A percentile compares a stretch with the other conserved stretches of the same genome.
phyloP scores from a whole-genome alignment of 495 filamentous ascomycete genomes.

The Haplographium delicatum region DNA sequence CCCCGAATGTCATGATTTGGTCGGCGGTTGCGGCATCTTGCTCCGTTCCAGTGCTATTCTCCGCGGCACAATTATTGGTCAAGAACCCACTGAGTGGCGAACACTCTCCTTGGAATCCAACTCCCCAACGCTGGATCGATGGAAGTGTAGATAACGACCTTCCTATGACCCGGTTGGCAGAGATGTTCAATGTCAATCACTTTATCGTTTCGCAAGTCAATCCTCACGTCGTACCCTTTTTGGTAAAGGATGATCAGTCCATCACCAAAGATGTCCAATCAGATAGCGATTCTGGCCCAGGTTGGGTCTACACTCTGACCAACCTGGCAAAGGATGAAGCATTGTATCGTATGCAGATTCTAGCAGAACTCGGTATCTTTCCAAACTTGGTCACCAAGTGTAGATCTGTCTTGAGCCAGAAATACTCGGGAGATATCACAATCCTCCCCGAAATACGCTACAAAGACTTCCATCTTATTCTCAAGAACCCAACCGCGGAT shows the following conservation, averaged over 20 bases:
- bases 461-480: slow-evolving; percentile 66
- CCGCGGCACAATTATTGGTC: slow-evolving; percentile 67
- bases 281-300: slow-evolving; percentile 34
- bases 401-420: slow-evolving; percentile 77
- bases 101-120: slow-evolving; percentile 75
- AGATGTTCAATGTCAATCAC: slow-evolving; percentile 98
- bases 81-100: slow-evolving; percentile 80
- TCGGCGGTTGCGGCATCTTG: slow-evolving; percentile 94
- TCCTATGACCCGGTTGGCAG: slow-evolving; percentile 83
- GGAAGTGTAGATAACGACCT: slow-evolving; percentile 93
- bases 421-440: slow-evolving; percentile 93
- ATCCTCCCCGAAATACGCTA: slow-evolving; percentile 79
- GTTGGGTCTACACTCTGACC: slow-evolving; percentile 65
- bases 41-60: slow-evolving; percentile 85
- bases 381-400: slow-evolving; percentile 75
- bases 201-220: slow-evolving; percentile 98
- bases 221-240: slow-evolving; percentile 86
- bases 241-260: slow-evolving; percentile 63
- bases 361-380: slow-evolving; percentile 79
- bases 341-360: slow-evolving; percentile 72
- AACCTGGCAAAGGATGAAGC: slow-evolving; percentile 76
- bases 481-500: slow-evolving; percentile 84
- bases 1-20: slow-evolving; percentile 93
- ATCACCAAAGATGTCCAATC: slow-evolving; percentile 35
- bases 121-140: slow-evolving; percentile 82